Conservation (phyloP, 2,329 filamentous ascomycete species). For the Diplodia scrobiculata region DNA sequence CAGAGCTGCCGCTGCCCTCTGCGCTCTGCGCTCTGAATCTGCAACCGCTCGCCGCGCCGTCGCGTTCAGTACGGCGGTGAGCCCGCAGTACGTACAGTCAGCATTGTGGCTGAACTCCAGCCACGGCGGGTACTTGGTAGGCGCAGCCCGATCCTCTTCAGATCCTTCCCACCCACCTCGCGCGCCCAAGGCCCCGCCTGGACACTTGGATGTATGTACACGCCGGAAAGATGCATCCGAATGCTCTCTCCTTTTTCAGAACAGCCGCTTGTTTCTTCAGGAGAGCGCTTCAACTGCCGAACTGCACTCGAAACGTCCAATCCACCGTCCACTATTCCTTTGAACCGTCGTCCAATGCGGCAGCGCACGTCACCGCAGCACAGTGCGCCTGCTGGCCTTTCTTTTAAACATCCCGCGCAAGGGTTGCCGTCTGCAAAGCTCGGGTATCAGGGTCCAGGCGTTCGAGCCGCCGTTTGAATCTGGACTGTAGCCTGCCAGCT, state of each 20-base stretch:
- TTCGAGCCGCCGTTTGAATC: not conserved
- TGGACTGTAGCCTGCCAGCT: not conserved
- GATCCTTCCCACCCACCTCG: not conserved
- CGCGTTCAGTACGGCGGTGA: constrained; percentile 4
- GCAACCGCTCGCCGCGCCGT: not conserved
- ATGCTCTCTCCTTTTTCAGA: not conserved
- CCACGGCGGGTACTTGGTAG: not conserved
- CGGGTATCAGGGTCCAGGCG: not conserved
- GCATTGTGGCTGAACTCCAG: constrained; percentile 8
- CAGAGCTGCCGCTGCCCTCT: not conserved
- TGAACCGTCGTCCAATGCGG: not conserved
- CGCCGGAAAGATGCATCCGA: not conserved
- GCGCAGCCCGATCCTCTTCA: not conserved
- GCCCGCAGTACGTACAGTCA: constrained; percentile 6
- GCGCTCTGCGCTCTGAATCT: not conserved
- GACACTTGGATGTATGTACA: not conserved
- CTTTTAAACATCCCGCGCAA: not conserved
- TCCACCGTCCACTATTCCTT: not conserved
- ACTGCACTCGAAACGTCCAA: not conserved
- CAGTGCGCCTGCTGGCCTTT: not conserved
- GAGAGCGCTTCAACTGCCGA: not conserved
- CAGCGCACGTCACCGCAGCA: not conserved
- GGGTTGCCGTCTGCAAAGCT: not conserved
- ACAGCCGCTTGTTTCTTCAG: not conserved
- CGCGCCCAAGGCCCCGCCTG: not conserved